phyloP scores from a whole-genome alignment of 2,329 filamentous ascomycete species.

The Cytospora piceicola region DNA sequence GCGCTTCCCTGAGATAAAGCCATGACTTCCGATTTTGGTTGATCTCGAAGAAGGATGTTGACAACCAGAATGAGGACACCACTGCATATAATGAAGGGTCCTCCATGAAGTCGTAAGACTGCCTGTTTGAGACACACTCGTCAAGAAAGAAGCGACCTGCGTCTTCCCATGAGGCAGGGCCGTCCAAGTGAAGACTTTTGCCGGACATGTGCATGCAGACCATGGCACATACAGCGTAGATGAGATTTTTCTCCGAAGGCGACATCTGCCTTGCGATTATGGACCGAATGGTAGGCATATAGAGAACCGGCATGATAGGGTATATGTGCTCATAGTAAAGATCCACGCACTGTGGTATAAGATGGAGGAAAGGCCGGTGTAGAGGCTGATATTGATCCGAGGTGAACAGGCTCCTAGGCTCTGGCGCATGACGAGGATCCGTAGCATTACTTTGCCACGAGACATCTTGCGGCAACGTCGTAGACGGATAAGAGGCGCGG shows the following conservation, averaged over 20 bases:
- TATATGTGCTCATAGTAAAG: constrained; percentile 66
- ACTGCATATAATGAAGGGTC: constrained; percentile 58
- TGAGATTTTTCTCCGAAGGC: constrained; percentile 47
- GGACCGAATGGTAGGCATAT: constrained; percentile 57
- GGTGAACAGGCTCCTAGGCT: constrained; percentile 44
- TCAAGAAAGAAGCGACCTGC: constrained; percentile 61
- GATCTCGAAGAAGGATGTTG: constrained; percentile 63
- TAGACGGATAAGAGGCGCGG: constrained; percentile 34
- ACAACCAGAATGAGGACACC: constrained; percentile 66
- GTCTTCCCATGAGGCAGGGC: constrained; percentile 48
- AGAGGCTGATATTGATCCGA: constrained; percentile 49
- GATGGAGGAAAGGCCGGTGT: constrained; percentile 48
- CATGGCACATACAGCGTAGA: constrained; percentile 62
- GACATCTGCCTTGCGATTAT: constrained; percentile 50
- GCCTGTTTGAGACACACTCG: constrained; percentile 60
- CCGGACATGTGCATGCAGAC: constrained; percentile 55
- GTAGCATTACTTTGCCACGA: constrained; percentile 40
- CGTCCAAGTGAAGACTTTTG: constrained; percentile 45
- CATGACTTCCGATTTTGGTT: constrained; percentile 65
- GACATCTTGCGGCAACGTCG: constrained; percentile 35
- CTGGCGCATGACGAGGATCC: constrained; percentile 40
- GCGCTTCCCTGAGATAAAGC: constrained; percentile 64
- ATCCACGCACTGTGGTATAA: constrained; percentile 60
- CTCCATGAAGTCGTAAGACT: constrained; percentile 61
- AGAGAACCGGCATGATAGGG: constrained; percentile 65